Percentiles rank a stretch among this genome's conserved stretches.
phyloP scores from a whole-genome alignment of 2,329 filamentous ascomycete genomes.

The Harringtonia aguacate region DNA sequence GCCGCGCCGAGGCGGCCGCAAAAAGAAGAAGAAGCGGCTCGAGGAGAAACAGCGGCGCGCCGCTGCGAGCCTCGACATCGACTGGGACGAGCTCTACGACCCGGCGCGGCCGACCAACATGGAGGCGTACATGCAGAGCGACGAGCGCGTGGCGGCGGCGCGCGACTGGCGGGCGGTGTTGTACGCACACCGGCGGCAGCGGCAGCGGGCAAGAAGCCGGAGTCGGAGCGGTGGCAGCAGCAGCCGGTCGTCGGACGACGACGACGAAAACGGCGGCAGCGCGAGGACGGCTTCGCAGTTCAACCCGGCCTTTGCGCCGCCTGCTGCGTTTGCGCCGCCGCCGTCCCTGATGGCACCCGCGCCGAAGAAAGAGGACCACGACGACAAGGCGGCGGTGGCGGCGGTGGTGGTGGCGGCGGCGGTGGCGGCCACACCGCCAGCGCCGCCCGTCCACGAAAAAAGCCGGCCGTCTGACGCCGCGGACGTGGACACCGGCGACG shows the following conservation, averaged over 20 bases:
- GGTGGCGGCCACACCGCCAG: too few relatives aligned
- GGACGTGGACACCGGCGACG: too few relatives aligned
- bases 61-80: conserved; percentile 38
- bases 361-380: conserved; percentile 14
- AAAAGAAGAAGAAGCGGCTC: conserved; percentile 44
- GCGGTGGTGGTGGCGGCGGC: too few relatives aligned
- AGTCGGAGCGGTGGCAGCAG: conserved; percentile 30
- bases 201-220: conserved; percentile 27
- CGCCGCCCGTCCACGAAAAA: too few relatives aligned
- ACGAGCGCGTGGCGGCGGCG: conserved; percentile 71
- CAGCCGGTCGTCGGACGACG: conserved; percentile 18
- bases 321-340: conserved; percentile 21
- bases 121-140: conserved; percentile 73
- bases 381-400: too few relatives aligned
- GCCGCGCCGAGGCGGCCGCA: conserved; percentile 57
- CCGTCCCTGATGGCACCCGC: conserved; percentile 25
- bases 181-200: conserved; percentile 55
- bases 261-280: conserved; percentile 21
- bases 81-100: conserved; percentile 92
- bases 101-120: conserved; percentile 72
- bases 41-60: conserved; percentile 50
- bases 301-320: conserved; percentile 37
- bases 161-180: conserved; percentile 77
- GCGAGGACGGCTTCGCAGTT: background rate
- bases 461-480: too few relatives aligned